Evolutionary conservation across 2,329 filamentous ascomycete genomes (phyloP).

Genomic region (Ambrosiella cleistominuta): DNA sequence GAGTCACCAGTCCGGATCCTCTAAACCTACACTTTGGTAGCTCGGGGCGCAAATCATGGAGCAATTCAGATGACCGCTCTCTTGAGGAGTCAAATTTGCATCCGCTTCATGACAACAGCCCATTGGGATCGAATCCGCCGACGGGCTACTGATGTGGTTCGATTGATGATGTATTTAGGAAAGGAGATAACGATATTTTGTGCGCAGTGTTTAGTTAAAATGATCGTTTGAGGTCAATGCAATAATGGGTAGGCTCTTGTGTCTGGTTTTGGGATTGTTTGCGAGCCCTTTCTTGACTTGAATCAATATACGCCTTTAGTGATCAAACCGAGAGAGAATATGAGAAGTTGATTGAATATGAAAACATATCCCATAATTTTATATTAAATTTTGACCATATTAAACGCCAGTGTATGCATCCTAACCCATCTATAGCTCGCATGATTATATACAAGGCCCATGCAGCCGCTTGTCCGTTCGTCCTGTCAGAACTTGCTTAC

Average conservation of each 20-base stretch:
- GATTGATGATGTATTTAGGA: neutral
- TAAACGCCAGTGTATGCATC: constrained; percentile 7
- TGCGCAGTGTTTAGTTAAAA: neutral
- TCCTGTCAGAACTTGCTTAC: neutral
- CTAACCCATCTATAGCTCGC: neutral
- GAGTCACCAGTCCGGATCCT: neutral
- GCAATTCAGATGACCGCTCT: neutral
- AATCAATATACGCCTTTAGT: no score
- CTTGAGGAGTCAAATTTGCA: constrained; percentile 3
- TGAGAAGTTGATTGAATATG: neutral
- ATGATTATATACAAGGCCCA: neutral
- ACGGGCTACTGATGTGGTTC: neutral
- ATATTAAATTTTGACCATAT: constrained; percentile 3
- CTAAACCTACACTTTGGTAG: neutral
- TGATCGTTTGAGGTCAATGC: neutral
- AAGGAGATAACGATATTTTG: neutral
- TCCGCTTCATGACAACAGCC: constrained; percentile 8
- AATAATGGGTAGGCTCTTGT: neutral
- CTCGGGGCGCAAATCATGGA: neutral
- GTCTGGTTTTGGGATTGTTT: neutral
- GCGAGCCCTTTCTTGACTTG: no score
- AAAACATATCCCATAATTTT: neutral
- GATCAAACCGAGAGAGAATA: no score
- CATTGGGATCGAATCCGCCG: constrained; percentile 9
- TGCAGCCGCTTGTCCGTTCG: neutral